phyloP scores from a whole-genome alignment of 2,329 filamentous ascomycete species.

The Sporothrix protearum region DNA sequence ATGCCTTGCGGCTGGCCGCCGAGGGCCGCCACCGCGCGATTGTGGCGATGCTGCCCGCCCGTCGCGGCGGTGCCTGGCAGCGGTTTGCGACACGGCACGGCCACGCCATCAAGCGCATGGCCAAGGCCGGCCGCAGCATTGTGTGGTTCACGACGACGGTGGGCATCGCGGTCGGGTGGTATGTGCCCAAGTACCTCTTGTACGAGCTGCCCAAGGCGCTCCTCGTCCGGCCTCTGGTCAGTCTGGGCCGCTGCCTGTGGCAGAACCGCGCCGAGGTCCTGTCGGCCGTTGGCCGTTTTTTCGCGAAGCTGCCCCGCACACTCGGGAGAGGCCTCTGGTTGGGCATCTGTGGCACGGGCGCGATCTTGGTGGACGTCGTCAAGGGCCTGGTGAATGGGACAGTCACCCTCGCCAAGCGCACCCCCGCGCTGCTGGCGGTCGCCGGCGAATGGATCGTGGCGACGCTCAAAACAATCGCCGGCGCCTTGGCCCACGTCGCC shows the following conservation, averaged over 20 bases:
- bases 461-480: slow-evolving; percentile 24
- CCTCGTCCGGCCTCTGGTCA: not conserved
- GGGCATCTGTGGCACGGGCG: slow-evolving; percentile 31
- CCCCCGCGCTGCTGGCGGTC: not conserved
- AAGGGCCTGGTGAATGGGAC: slow-evolving; percentile 27
- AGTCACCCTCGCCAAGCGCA: not conserved
- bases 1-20: slow-evolving; percentile 46
- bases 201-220: slow-evolving; percentile 10
- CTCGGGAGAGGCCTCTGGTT: slow-evolving; percentile 30
- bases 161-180: slow-evolving; percentile 3
- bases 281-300: not conserved
- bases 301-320: slow-evolving; percentile 24
- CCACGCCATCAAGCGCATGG: slow-evolving; percentile 31
- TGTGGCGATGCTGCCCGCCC: slow-evolving; percentile 42
- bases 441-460: not conserved
- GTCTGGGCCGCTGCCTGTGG: slow-evolving; percentile 26
- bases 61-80: slow-evolving; percentile 40
- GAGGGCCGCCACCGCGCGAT: slow-evolving; percentile 42
- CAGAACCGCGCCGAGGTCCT: slow-evolving; percentile 31
- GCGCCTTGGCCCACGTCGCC: slow-evolving; percentile 31
- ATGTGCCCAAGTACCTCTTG: slow-evolving; percentile 2
- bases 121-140: slow-evolving; percentile 12
- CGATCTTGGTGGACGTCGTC: slow-evolving; percentile 20
- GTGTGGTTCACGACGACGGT: not conserved
- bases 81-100: slow-evolving; percentile 38